Evolutionary conservation across 78 protist genomes (phyloP).

Genomic region (Pirum gemmata): DNA sequence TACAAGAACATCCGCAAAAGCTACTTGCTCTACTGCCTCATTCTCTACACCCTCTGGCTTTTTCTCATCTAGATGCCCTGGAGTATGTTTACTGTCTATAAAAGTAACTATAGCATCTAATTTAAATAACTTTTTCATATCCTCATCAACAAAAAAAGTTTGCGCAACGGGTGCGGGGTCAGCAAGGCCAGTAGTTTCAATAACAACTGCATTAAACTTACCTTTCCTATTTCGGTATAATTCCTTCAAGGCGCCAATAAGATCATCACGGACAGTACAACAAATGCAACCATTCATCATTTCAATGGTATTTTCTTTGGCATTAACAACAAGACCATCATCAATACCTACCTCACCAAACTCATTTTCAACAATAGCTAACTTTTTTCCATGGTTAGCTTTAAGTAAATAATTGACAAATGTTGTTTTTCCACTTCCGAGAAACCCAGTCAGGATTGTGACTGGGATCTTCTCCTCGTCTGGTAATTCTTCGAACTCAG

Average conservation of each 20-base stretch:
- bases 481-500: no score
- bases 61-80: no score
- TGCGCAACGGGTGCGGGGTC: slow-evolving; percentile 67
- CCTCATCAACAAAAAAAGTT: no score
- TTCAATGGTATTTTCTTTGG: slow-evolving; percentile 36
- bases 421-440: slow-evolving; percentile 72
- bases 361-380: slow-evolving; percentile 63
- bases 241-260: slow-evolving; percentile 35
- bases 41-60: no score
- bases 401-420: slow-evolving; percentile 58
- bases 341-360: slow-evolving; percentile 50
- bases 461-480: slow-evolving; percentile 54
- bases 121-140: no score
- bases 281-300: slow-evolving; percentile 64
- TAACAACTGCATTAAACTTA: slow-evolving; percentile 50
- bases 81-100: no score
- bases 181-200: slow-evolving; percentile 53
- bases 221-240: no score
- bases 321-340: neutral
- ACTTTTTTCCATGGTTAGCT: slow-evolving; percentile 45
- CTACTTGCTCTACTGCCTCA: no score
- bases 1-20: no score
- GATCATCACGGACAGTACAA: slow-evolving; percentile 56
- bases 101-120: no score
- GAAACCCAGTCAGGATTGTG: slow-evolving; percentile 60